Evolutionary conservation across 129 eudicot species (phyloP), one percentile per base, ranked within the genome.

Genomic region (Silybum marianum): DNA sequence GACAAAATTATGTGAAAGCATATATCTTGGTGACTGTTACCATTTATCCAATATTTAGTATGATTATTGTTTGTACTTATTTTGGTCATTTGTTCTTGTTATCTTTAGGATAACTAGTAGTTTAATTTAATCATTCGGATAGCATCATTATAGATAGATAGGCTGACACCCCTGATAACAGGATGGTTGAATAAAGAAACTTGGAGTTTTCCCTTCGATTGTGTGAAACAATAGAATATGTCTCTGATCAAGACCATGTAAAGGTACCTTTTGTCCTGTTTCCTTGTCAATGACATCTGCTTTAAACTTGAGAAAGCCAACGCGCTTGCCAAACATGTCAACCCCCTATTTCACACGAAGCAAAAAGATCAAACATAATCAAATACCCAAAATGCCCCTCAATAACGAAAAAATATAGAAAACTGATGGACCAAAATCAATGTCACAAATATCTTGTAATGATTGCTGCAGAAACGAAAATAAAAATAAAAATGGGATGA

Each of bases 281-380:
- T 90, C 87, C 80, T 91, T 93, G 76, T 96, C 97, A 75, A 96
- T 25, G 38, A 96, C 76, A 85, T 93, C 99, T 79, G 99, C 99
- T 85, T 93, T 90, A 84, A 96, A 96, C 82, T 96, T 96, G 72
- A 96, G 90, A 93, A 91, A 96, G 30, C 99, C 98, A 74, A 96
- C 88, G 44, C 97, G 97, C 80, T 86, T 87, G 68, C 99, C 99
- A 83, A 96, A 96, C 92, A 93, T 93, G 81, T 96, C 99, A 46
- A 96, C 90, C 38, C 93, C 97, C 98, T 95, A 86, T 40, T 30
- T 75, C 30, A 68, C 70, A 19, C 65, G 30, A 84, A n/a, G 67
- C 25, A 77, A 60, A 24, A 14, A 46, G 67, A 21, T 51, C 68
- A 79, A 78, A 71, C 65, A 69, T 60, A 75, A 51, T 51, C 66